A percentile compares a stretch with the other conserved stretches of the same genome.
These are phyloP conservation scores for Cruciata laevipes DNA, from an alignment of 257 asterid genomes.

Conservation along the genomic window DNA sequence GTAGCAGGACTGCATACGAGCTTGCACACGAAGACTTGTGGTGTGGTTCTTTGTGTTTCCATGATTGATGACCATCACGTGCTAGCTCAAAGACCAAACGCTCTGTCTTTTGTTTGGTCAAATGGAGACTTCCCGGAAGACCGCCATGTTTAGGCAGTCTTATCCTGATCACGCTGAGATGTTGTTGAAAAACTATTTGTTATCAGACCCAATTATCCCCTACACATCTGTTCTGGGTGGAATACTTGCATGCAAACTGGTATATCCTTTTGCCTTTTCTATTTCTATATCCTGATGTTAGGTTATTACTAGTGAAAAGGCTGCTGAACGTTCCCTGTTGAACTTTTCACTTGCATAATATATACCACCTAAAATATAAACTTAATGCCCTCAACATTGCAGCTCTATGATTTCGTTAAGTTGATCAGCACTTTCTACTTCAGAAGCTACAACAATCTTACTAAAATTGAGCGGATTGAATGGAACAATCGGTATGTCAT, in stretches of 20 bases:
- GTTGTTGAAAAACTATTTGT: slow-evolving; percentile 63
- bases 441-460: slow-evolving; percentile 63
- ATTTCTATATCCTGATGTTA: neutral
- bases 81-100: slow-evolving; percentile 27
- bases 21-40: neutral
- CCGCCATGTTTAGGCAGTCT: slow-evolving; percentile 46
- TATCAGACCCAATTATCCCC: slow-evolving; percentile 81
- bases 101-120: slow-evolving; percentile 24
- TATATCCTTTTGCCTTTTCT: slow-evolving; percentile 25
- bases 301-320: slow-evolving; percentile 11
- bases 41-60: neutral
- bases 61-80: slow-evolving; percentile 24
- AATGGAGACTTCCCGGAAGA: slow-evolving; percentile 56
- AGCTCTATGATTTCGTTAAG: slow-evolving; percentile 77
- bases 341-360: neutral
- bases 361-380: neutral
- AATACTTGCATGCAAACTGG: slow-evolving; percentile 75
- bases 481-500: slow-evolving; percentile 86
- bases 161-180: slow-evolving; percentile 69
- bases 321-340: neutral
- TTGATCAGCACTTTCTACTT: slow-evolving; percentile 75
- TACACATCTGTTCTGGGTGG: slow-evolving; percentile 74
- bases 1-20: neutral
- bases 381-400: slow-evolving; percentile 23
- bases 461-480: slow-evolving; percentile 70